A percentile compares a stretch with the other conserved stretches of the same genome.
Evolutionary conservation across 2,329 filamentous ascomycete species (phyloP).

Genomic region (Stemphylium vesicarium): DNA sequence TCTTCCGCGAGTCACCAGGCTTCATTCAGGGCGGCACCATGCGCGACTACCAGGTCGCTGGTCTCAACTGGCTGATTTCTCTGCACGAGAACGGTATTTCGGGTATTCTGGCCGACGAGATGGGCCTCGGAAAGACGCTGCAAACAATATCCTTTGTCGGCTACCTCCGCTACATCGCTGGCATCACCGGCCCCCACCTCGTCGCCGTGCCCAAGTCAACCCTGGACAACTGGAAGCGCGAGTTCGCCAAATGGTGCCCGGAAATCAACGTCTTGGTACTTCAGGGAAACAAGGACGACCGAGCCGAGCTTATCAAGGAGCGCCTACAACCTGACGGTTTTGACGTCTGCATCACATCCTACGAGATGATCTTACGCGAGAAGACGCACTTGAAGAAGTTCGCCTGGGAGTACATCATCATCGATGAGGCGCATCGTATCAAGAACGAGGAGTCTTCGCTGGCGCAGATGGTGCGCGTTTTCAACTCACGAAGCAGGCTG

Average conservation of each 20-base stretch:
- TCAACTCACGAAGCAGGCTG: constrained; percentile 92
- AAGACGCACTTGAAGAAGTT: constrained; percentile 96
- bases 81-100: constrained; percentile 99
- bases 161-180: constrained; percentile 89
- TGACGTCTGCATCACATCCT: constrained; percentile 97
- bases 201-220: constrained; percentile 96
- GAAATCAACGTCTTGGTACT: constrained; percentile 93
- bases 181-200: constrained; percentile 88
- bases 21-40: constrained; percentile 85
- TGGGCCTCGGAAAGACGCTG: constrained; percentile 96
- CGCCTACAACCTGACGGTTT: constrained; percentile 94
- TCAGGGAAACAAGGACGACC: constrained; percentile 94
- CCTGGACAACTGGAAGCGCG: constrained; percentile 96
- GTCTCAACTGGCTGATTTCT: constrained; percentile 96
- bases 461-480: constrained; percentile 93
- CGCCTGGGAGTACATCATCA: constrained; percentile 99
- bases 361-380: constrained; percentile 97
- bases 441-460: constrained; percentile 99
- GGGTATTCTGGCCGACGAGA: constrained; percentile 96
- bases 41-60: constrained; percentile 95
- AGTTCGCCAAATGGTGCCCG: constrained; percentile 92
- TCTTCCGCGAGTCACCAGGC: constrained; percentile 92
- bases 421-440: constrained; percentile 97
- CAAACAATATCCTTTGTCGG: constrained; percentile 97
- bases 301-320: constrained; percentile 84